Conservation (phyloP, 2,329 filamentous ascomycete species). For the Trichoderma sp. region DNA sequence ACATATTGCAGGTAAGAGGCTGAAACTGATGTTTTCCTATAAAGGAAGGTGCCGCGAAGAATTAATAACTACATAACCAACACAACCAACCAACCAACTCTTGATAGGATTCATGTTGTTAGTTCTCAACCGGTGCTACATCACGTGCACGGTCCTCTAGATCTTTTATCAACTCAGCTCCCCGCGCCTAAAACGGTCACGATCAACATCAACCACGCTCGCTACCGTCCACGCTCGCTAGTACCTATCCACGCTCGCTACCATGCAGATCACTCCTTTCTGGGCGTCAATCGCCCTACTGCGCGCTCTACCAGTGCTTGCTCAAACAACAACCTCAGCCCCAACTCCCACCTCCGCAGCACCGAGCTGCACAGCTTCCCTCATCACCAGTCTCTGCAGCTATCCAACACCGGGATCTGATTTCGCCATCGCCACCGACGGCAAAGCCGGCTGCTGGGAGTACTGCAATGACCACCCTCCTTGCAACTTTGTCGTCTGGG, state of each 20-base stretch:
- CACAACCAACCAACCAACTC: background rate
- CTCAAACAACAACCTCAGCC: background rate
- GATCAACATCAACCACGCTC: background rate
- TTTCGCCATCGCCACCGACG: background rate
- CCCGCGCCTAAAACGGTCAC: background rate
- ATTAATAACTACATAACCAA: no score
- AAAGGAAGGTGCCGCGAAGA: no score
- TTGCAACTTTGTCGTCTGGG: background rate
- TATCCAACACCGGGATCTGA: background rate
- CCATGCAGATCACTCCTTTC: background rate
- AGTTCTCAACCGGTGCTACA: background rate
- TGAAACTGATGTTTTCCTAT: no score
- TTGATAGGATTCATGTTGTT: background rate
- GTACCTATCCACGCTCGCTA: background rate
- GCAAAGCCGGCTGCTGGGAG: background rate
- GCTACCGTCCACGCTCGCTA: background rate
- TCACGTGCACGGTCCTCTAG: background rate
- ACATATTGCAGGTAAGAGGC: no score
- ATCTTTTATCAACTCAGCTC: background rate
- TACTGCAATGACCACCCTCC: background rate
- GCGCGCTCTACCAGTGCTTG: background rate
- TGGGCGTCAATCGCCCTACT: background rate
- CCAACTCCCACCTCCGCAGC: background rate
- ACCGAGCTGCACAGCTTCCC: background rate
- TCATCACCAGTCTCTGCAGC: background rate